phyloP scores from a whole-genome alignment of 441 rosid species.

The Arabidopsis lyrata region DNA sequence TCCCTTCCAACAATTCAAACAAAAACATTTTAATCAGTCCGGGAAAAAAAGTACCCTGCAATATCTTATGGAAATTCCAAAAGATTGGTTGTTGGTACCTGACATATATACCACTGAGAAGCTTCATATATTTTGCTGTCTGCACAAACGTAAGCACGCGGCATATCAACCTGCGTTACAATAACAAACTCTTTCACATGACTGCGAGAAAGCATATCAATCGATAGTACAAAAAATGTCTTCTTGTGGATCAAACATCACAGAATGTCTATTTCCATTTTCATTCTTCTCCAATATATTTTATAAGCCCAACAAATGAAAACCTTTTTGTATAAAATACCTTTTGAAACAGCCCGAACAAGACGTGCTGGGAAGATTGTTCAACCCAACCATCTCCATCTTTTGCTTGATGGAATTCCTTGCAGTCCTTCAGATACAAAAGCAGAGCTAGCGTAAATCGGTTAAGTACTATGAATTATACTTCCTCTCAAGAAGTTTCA shows the following conservation, averaged over 20 bases:
- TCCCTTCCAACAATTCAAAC: slow-evolving; percentile 64
- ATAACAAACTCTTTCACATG: slow-evolving; percentile 29
- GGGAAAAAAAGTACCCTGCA: not conserved
- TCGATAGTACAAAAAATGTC: not conserved
- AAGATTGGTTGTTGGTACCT: slow-evolving; percentile 58
- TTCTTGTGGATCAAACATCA: slow-evolving; percentile 2
- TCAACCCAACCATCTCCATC: slow-evolving; percentile 99
- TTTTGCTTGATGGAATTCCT: slow-evolving; percentile 91
- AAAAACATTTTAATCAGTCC: slow-evolving; percentile 32
- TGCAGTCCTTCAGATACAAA: slow-evolving; percentile 76
- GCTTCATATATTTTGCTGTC: slow-evolving; percentile 92
- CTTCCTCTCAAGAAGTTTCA: slow-evolving; percentile 20
- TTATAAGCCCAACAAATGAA: not conserved
- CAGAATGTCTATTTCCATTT: slow-evolving; percentile 5
- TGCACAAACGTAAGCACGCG: slow-evolving; percentile 86
- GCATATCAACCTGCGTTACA: slow-evolving; percentile 72
- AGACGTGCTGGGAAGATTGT: slow-evolving; percentile 78
- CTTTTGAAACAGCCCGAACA: slow-evolving; percentile 91
- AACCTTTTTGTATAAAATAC: slow-evolving; percentile 29
- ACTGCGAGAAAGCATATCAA: slow-evolving; percentile 15
- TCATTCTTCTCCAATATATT: not conserved
- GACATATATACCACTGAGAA: slow-evolving; percentile 95
- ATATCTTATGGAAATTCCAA: slow-evolving; percentile 13
- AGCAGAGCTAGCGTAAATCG: not conserved
- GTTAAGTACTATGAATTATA: slow-evolving; percentile 12